These are phyloP conservation scores for Cantharellus cinnabarinus DNA, from an alignment of 768 basidiomycete species.

Conservation along the genomic window DNA sequence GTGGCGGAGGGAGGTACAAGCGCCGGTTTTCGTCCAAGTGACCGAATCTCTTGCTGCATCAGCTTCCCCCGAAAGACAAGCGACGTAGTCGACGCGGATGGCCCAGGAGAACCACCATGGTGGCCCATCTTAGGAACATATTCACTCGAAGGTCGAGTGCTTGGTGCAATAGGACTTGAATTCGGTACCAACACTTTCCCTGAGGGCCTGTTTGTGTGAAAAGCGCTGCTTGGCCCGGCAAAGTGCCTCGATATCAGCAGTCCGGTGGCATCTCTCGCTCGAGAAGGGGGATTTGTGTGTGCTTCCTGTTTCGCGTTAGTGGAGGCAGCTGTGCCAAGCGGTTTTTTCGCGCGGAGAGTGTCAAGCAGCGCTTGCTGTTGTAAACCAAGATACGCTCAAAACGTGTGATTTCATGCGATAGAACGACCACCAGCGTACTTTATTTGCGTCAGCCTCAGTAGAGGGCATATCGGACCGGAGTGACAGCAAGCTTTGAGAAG, in stretches of 20 bases:
- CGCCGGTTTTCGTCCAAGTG: neutral
- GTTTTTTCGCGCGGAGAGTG: neutral
- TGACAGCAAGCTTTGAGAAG: too few relatives aligned
- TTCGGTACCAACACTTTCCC: neutral
- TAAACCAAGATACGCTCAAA: too few relatives aligned
- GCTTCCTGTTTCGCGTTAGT: neutral
- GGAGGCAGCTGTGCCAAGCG: neutral
- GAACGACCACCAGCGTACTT: too few relatives aligned
- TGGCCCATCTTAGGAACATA: neutral
- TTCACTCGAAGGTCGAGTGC: neutral
- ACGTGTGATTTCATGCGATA: too few relatives aligned
- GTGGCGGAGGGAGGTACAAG: neutral
- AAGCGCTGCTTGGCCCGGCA: neutral
- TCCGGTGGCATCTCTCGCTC: neutral
- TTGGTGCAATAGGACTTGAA: neutral
- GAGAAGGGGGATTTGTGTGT: neutral
- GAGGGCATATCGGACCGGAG: too few relatives aligned
- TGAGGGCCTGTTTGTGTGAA: neutral
- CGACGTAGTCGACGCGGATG: neutral
- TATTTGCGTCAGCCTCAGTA: too few relatives aligned
- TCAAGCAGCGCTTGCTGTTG: neutral
- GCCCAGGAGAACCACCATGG: neutral
- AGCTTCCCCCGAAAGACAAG: neutral
- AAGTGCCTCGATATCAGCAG: neutral
- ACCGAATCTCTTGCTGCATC: neutral